Conservation (phyloP, 768 basidiomycete species). For the Flagelloscypha sp. region DNA sequence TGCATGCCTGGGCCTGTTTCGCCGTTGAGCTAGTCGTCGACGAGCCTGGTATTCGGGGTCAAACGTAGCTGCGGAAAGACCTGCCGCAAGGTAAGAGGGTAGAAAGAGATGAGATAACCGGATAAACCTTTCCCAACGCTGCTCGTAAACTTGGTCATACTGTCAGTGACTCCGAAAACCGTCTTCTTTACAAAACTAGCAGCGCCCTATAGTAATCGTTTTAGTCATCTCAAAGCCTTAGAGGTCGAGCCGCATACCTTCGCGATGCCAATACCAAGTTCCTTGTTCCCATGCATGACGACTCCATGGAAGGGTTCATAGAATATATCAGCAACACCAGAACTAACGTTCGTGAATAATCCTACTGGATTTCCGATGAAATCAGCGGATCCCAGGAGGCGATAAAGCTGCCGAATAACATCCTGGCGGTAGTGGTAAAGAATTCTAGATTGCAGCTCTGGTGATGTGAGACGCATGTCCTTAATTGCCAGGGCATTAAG, state of each 20-base stretch:
- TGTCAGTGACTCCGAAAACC: conserved; percentile 92
- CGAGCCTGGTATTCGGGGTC: conserved; percentile 93
- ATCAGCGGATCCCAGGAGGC: conserved; percentile 96
- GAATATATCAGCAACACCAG: conserved; percentile 96
- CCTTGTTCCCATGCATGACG: conserved; percentile 92
- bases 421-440: conserved; percentile 91
- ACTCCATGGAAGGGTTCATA: conserved; percentile 97
- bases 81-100: conserved; percentile 29
- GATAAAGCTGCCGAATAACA: conserved; percentile 86
- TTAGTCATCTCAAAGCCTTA: no score
- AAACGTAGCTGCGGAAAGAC: conserved; percentile 92
- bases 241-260: no score
- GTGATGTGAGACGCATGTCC: conserved; percentile 82
- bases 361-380: conserved; percentile 96
- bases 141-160: conserved; percentile 95
- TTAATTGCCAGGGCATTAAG: conserved; percentile 92
- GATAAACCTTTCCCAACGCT: conserved; percentile 86
- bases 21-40: conserved; percentile 77
- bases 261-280: conserved; percentile 89
- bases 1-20: conserved; percentile 94
- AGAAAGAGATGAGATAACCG: background rate
- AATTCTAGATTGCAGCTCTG: conserved; percentile 79
- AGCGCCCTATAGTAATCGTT: conserved; percentile 79
- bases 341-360: conserved; percentile 95
- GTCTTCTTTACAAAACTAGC: conserved; percentile 99